These are phyloP conservation scores for Vickermania spadyakhi DNA, from an alignment of 208 protist genomes.

Conservation along the genomic window DNA sequence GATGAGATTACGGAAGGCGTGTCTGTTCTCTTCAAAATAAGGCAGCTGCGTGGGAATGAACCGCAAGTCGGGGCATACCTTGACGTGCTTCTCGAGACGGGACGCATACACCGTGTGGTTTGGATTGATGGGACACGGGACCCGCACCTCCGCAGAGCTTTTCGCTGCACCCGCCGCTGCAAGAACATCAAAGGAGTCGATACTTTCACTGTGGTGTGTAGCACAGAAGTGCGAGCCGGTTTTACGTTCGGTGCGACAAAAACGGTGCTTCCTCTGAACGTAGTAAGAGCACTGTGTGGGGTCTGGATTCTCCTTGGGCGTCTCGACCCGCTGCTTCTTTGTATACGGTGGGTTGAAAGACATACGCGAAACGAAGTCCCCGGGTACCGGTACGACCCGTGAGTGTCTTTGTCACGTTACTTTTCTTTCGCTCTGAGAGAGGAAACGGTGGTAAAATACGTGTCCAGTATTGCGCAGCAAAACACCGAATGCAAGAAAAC, in stretches of 20 bases:
- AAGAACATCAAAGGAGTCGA: background rate
- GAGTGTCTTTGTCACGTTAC: too few relatives aligned
- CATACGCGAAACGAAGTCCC: background rate
- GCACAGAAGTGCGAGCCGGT: constrained; percentile 37
- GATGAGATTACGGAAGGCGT: constrained; percentile 18
- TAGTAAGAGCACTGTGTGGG: constrained; percentile 43
- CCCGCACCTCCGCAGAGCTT: constrained; percentile 13
- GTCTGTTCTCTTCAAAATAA: constrained; percentile 35
- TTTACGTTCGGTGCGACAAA: constrained; percentile 41
- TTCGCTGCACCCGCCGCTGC: background rate
- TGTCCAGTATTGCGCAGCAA: too few relatives aligned
- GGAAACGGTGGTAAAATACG: too few relatives aligned
- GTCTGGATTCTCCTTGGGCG: constrained; percentile 37
- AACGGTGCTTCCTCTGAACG: constrained; percentile 50
- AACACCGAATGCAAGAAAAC: too few relatives aligned
- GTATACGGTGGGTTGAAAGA: background rate
- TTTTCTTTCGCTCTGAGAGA: too few relatives aligned
- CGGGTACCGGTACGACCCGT: too few relatives aligned
- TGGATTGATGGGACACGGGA: constrained; percentile 70
- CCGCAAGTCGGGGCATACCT: constrained; percentile 63
- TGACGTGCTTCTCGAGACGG: constrained; percentile 47
- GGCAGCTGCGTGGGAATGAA: constrained; percentile 26
- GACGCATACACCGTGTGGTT: constrained; percentile 64
- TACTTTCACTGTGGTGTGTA: constrained; percentile 22
- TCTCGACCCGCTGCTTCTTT: constrained; percentile 8